Percentiles rank a stretch among this genome's conserved stretches.
These are phyloP conservation scores for Syzygium grande DNA, from an alignment of 345 rosid species.

Conservation along the genomic window DNA sequence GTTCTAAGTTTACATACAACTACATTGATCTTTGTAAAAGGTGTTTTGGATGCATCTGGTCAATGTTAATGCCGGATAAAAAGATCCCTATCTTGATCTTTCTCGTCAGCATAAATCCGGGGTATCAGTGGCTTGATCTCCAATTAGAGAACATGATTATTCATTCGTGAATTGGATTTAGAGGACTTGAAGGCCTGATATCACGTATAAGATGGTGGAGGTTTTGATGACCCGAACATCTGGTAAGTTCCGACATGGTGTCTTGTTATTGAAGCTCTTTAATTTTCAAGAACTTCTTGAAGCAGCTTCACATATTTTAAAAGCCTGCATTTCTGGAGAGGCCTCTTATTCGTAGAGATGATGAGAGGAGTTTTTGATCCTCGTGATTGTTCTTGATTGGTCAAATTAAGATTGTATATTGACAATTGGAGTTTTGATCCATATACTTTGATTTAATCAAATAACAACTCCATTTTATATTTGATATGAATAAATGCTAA, in stretches of 20 bases:
- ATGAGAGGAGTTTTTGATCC: background rate
- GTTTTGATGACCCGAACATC: background rate
- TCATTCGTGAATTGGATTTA: background rate
- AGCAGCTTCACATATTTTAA: background rate
- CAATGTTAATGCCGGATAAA: too few species aligned
- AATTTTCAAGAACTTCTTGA: background rate
- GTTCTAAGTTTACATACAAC: slow-evolving; percentile 18
- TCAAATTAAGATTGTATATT: background rate
- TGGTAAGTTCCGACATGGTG: background rate
- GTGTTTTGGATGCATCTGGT: background rate
- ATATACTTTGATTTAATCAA: background rate
- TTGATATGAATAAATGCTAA: background rate
- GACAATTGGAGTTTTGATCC: background rate
- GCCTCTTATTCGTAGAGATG: background rate
- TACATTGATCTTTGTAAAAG: background rate
- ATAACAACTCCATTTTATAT: background rate
- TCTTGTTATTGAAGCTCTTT: background rate
- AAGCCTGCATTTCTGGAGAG: background rate
- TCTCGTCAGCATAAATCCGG: background rate
- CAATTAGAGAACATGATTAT: background rate
- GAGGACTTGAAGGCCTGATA: background rate
- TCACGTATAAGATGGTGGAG: background rate
- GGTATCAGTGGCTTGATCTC: background rate
- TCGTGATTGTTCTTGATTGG: background rate
- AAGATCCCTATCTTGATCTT: background rate